phyloP scores from a whole-genome alignment of 164 flowering plant species.

The Stephania japonica region DNA sequence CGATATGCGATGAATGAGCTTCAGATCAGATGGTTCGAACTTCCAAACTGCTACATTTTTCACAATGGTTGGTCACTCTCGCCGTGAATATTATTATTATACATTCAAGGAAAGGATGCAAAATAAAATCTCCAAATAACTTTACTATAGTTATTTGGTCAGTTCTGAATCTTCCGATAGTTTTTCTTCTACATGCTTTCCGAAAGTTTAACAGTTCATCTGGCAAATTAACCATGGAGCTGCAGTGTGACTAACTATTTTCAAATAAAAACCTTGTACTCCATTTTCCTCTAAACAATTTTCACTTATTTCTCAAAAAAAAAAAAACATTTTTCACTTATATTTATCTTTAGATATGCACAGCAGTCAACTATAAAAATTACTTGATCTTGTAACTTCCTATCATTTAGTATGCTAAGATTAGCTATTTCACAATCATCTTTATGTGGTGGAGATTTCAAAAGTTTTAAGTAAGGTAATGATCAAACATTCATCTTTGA shows the following conservation, averaged over 20 bases:
- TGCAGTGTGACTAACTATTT: not conserved
- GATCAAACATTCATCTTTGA: no score
- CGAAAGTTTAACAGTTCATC: not conserved
- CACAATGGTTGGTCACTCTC: conserved; percentile 64
- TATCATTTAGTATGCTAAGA: no score
- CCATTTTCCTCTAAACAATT: not conserved
- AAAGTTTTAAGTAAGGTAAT: no score
- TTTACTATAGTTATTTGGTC: not conserved
- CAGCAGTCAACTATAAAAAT: no score
- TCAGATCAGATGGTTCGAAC: conserved; percentile 91
- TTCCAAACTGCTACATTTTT: conserved; percentile 95
- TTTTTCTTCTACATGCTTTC: not conserved
- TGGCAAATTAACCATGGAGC: not conserved
- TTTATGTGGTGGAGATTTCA: no score
- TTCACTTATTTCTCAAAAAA: no score
- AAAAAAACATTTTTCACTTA: no score
- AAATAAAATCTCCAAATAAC: not conserved
- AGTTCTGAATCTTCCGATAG: not conserved
- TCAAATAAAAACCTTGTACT: not conserved
- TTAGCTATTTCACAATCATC: no score
- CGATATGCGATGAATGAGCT: conserved; percentile 89
- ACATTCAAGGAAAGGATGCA: not conserved
- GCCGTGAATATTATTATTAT: not conserved
- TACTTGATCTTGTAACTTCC: not conserved
- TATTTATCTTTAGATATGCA: not conserved